Evolutionary conservation across 768 basidiomycete genomes (phyloP).

Genomic region (Pholiota microspora): DNA sequence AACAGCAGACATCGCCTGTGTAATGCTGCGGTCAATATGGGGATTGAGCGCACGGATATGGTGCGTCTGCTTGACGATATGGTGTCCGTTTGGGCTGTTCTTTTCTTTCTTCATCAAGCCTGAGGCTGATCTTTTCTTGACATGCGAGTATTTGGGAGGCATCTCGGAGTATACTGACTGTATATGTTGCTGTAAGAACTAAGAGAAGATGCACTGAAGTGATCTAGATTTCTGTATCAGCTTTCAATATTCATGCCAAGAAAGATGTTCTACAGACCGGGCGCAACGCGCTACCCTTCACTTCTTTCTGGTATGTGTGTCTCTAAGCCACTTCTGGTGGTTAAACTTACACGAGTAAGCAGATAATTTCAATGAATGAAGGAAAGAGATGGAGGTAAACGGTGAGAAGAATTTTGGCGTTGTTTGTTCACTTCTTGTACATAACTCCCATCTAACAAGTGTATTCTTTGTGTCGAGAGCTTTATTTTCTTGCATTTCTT

Average conservation of each 20-base stretch:
- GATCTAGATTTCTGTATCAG: too few species aligned
- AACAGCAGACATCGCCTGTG: conserved; percentile 58
- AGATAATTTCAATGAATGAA: neutral
- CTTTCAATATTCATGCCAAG: too few species aligned
- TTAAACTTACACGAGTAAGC: neutral
- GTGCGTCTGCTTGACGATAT: conserved; percentile 30
- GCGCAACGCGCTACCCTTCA: too few species aligned
- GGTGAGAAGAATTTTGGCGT: conserved; percentile 22
- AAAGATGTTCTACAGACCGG: too few species aligned
- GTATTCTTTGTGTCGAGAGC: too few species aligned
- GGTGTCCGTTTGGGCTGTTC: conserved; percentile 28
- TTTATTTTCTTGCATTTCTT: too few species aligned
- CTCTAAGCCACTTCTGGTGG: too few species aligned
- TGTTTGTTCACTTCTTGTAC: conserved; percentile 13
- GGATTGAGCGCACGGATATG: conserved; percentile 31
- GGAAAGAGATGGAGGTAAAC: conserved; percentile 12
- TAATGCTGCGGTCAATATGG: conserved; percentile 52
- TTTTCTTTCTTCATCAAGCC: conserved; percentile 46
- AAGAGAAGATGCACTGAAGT: too few species aligned
- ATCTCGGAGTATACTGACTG: conserved; percentile 27
- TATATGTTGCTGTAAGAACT: too few species aligned
- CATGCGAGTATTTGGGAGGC: conserved; percentile 74
- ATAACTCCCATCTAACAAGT: conserved; percentile 8
- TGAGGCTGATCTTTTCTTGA: conserved; percentile 59
- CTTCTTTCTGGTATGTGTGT: too few species aligned